phyloP scores from a whole-genome alignment of 129 eudicot species.

The Flaveria sonorensis region DNA sequence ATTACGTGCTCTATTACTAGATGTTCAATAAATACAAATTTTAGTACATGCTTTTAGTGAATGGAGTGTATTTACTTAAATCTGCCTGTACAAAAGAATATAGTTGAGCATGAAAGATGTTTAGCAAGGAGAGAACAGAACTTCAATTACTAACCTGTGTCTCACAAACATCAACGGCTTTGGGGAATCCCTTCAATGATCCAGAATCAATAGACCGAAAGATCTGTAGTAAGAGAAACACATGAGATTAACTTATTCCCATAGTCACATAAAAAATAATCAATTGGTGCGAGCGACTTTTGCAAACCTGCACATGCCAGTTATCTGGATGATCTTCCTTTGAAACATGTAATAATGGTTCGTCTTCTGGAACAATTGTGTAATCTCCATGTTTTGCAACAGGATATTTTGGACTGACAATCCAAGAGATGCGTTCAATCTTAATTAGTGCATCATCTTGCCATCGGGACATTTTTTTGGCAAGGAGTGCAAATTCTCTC shows the following conservation, averaged over 20 bases:
- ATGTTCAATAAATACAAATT: not conserved
- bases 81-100: not conserved
- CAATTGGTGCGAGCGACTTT: slow-evolving; percentile 7
- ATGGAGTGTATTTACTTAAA: slow-evolving; percentile 11
- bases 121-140: slow-evolving; percentile 11
- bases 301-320: slow-evolving; percentile 93
- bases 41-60: slow-evolving; percentile 8
- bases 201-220: slow-evolving; percentile 98
- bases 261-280: slow-evolving; percentile 2
- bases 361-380: slow-evolving; percentile 66
- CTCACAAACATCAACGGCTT: slow-evolving; percentile 54
- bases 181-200: slow-evolving; percentile 88
- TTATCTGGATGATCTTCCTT: slow-evolving; percentile 72
- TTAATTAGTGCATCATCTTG: slow-evolving; percentile 86
- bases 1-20: slow-evolving; percentile 4
- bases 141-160: slow-evolving; percentile 52
- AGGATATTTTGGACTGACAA: slow-evolving; percentile 64
- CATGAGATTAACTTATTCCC: slow-evolving; percentile 20
- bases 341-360: slow-evolving; percentile 67
- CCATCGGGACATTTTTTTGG: slow-evolving; percentile 66
- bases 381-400: slow-evolving; percentile 46
- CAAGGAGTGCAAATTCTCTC: slow-evolving; percentile 65
- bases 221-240: slow-evolving; percentile 49
- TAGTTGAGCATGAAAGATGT: not conserved
- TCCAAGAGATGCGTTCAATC: slow-evolving; percentile 95